Evolutionary conservation across 2,329 filamentous ascomycete genomes (phyloP), one percentile per base, ranked within the genome.

Genomic region (Nectriaceae sp.): DNA sequence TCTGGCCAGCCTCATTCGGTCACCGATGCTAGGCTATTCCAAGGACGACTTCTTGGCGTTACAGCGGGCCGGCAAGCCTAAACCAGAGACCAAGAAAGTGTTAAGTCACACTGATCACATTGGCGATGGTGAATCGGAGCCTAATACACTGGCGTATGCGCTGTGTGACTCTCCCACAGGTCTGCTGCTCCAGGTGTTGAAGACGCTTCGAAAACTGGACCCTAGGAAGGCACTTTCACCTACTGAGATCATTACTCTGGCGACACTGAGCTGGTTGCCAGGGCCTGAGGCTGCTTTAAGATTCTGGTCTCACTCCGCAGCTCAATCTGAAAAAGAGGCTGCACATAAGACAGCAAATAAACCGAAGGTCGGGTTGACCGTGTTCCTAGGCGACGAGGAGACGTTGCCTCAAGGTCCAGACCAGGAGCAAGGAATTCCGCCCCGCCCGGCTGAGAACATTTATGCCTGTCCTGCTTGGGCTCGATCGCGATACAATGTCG

Each of bases 201-300:
- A 74, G 57, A 66, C 71, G 2, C 63, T 83, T 43, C 70, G 72
- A 15, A 65, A 70, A 2, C 61, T 73, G 3, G 71, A 68, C 3
- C 70, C 73, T 0, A 63, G 68, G 47, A 65, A 71, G 46, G 67
- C 70, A 15, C 71, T 82, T 42, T 71, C 72, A 2, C 68, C 72
- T 3, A 69, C 72, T 13, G 80, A 87, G 46, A 71, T 88, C 20
- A 72, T 88, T 49, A 82, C 80, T 16, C 71, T 85, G 57, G 78
- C 82, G 2, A 78, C 82, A 62, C 67, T 87, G 21, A 78, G 83
- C 19, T 88, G 85, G 85, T 66, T 88, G 1, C 84, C 85, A 0
- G 85, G 84, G 0, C 83, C 83, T 0, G 84, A 88, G 59, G 76
- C 76, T 2, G 77, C 76, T 3, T 65, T 86, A 56, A 70, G 83